Evolutionary conservation across 2,329 filamentous ascomycete genomes (phyloP).

Genomic region (Penicillium sp.): DNA sequence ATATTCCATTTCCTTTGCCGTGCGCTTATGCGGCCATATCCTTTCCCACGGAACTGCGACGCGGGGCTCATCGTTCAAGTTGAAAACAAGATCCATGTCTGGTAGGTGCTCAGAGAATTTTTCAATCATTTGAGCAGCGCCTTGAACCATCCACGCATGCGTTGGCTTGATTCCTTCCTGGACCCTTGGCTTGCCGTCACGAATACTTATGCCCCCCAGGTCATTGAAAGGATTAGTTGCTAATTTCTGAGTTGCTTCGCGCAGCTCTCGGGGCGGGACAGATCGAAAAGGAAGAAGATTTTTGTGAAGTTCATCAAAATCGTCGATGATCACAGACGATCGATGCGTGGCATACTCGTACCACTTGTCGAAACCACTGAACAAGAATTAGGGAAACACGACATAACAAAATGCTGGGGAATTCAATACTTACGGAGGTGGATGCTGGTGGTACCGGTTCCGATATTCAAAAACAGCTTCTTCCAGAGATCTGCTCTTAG

Average conservation of each 20-base stretch:
- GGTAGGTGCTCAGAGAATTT: constrained; percentile 56
- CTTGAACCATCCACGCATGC: constrained; percentile 60
- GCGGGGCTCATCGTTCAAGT: constrained; percentile 61
- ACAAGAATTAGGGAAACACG: constrained; percentile 4
- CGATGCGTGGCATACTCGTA: constrained; percentile 56
- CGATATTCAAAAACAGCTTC: constrained; percentile 55
- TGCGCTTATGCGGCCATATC: constrained; percentile 38
- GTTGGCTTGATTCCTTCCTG: constrained; percentile 54
- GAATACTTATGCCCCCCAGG: constrained; percentile 57
- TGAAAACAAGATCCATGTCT: constrained; percentile 65
- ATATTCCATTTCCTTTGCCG: constrained; percentile 24
- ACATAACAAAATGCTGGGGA: background rate
- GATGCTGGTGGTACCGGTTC: constrained; percentile 53
- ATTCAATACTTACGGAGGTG: constrained; percentile 49
- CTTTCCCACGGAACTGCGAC: constrained; percentile 55
- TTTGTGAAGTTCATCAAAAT: constrained; percentile 60
- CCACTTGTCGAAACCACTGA: constrained; percentile 59
- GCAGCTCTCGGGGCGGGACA: constrained; percentile 51
- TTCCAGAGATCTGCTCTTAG: constrained; percentile 47
- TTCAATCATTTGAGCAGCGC: constrained; percentile 54
- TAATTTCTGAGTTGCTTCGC: constrained; percentile 54
- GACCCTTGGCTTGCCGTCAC: constrained; percentile 52
- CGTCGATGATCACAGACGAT: constrained; percentile 57
- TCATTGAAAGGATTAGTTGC: constrained; percentile 57
- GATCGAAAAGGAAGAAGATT: constrained; percentile 59